Percentiles rank a stretch among this genome's conserved stretches.
Conservation (phyloP, 106 monocot species). For the Acorus gramineus region DNA sequence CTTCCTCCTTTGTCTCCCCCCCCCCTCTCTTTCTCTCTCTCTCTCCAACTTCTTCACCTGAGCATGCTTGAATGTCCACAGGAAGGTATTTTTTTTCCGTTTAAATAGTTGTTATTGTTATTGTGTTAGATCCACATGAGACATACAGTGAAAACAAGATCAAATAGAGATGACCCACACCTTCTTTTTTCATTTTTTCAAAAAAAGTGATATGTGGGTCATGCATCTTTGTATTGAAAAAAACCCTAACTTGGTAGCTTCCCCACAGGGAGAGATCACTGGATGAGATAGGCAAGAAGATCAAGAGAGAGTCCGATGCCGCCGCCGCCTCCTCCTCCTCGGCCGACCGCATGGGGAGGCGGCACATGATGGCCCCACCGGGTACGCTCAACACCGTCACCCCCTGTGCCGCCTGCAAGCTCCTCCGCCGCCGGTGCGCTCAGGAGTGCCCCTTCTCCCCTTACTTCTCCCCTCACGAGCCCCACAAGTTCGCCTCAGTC, state of each 20-base stretch:
- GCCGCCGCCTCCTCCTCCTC: neutral
- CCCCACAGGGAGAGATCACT: conserved; percentile 28
- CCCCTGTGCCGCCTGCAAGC: conserved; percentile 90
- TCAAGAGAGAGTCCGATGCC: conserved; percentile 57
- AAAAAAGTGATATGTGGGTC: no score
- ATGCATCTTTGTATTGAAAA: no score
- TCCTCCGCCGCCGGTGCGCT: conserved; percentile 73
- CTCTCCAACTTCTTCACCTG: neutral
- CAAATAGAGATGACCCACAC: no score
- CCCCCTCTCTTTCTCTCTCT: conserved; percentile 2
- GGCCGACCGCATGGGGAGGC: conserved; percentile 22
- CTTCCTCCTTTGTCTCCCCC: conserved; percentile 3
- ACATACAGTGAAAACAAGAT: no score
- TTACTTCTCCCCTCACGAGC: conserved; percentile 93
- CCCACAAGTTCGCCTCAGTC: conserved; percentile 86
- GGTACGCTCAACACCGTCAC: conserved; percentile 63
- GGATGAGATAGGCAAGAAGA: conserved; percentile 59
- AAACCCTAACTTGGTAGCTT: neutral
- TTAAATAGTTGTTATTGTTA: no score
- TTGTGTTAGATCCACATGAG: no score
- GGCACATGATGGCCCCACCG: conserved; percentile 27
- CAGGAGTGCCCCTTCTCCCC: conserved; percentile 97
- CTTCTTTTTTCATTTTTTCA: no score
- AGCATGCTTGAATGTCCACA: conserved; percentile 75
- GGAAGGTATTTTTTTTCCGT: conserved; percentile 32